Base-by-base conservation (phyloP, 345 rosid species). In the Corchorus olitorius region DNA sequence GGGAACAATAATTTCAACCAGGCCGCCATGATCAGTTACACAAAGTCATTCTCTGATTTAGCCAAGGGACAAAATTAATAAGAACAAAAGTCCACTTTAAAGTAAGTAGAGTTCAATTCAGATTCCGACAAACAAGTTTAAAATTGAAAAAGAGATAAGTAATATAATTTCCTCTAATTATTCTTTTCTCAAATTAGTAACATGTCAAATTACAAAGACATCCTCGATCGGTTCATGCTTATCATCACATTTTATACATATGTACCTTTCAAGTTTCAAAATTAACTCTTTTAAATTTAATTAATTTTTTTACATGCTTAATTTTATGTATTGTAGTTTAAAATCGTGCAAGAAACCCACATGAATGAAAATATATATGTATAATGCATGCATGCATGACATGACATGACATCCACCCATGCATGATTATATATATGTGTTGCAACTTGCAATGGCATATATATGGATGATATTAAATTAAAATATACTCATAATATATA, bases 41-140 rank as follows among this genome's bases (percentile, higher is more conserved):
- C 8, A 69, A 35, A 50, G 53, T 77, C 54, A 66, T 22, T 53
- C 19, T 68, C 16, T 33, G 50, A 60, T 70, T 74, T 69, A 70
- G 76, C 74, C 70, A 48, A 70, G 35, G 9, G 79, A 81, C 81
- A 81, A 77, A 73, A 61, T 20, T 48, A 50, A 53, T 56, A 35
- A 69, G 66, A 78, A 70, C 80, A 78, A 78, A 69, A 80, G 80
- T 75, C 80, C 50, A 67, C 75, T 78, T 63, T 75, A 64, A 64
- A 81, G 78, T 70, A 62, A 58, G 20, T 65, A 73, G 64, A 35
- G 45, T 77, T 71, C 63, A 65, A 74, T 35, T 53, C 11, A 6
- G 68, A 66, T 73, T 62, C 73, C 72, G 52, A 72, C 76, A 63
- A 72, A 66, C 33, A 49, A 58, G 37, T 35, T 76, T 39, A 43